Evolutionary conservation across 441 rosid species (phyloP).

Genomic region (Macaranga tanarius): DNA sequence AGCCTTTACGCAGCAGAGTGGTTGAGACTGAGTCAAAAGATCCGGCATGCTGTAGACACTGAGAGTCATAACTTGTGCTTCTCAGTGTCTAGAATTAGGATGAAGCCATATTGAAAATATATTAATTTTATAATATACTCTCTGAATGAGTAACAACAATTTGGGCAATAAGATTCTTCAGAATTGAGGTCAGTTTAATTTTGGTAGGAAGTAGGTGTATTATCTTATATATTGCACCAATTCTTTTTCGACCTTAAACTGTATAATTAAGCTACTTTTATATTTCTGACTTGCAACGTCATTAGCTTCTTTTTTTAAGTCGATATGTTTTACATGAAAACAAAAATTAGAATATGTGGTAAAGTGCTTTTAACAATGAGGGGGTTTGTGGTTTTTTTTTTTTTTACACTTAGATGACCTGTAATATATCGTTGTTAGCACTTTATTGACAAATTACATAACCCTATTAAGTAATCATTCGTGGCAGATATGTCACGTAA

Average conservation of each 20-base stretch:
- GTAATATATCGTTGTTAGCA: too few species aligned
- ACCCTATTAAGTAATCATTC: too few species aligned
- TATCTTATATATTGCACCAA: neutral
- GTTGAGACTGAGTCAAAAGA: slow-evolving; percentile 63
- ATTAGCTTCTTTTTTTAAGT: neutral
- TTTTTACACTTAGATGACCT: too few species aligned
- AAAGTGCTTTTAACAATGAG: too few species aligned
- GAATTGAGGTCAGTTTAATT: neutral
- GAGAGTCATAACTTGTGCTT: neutral
- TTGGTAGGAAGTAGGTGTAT: neutral
- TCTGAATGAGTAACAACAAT: neutral
- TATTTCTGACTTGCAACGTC: neutral
- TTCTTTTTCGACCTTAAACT: neutral
- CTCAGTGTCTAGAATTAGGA: neutral
- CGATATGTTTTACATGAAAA: too few species aligned
- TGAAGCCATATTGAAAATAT: neutral
- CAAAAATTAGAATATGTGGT: too few species aligned
- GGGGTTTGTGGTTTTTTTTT: too few species aligned
- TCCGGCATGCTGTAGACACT: slow-evolving; percentile 35
- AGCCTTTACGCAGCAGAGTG: slow-evolving; percentile 65
- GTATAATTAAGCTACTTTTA: neutral
- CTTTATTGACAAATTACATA: too few species aligned
- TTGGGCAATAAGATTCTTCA: neutral
- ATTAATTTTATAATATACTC: neutral
- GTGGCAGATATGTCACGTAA: too few species aligned